These are phyloP conservation scores for Aspergillus kassunensis DNA, from an alignment of 495 filamentous ascomycete species.

Conservation along the genomic window DNA sequence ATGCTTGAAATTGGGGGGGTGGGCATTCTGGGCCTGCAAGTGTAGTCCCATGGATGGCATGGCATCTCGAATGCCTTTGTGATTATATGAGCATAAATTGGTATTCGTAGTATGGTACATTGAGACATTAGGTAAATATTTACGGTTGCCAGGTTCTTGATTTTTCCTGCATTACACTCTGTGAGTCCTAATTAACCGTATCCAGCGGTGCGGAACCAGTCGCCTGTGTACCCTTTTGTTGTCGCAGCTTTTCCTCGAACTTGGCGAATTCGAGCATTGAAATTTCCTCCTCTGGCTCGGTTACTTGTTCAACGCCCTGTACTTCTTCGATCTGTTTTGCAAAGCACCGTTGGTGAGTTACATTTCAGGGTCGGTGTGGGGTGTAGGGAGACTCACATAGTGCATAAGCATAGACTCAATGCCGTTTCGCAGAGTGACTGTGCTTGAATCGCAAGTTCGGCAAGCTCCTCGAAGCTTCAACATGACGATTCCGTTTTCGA, in stretches of 20 bases:
- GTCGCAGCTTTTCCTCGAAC: conserved; percentile 90
- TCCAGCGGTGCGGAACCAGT: conserved; percentile 61
- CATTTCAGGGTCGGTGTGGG: conserved; percentile 40
- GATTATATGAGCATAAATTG: not conserved
- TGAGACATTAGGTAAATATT: not conserved
- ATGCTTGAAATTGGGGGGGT: too few relatives aligned
- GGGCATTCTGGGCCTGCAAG: too few relatives aligned
- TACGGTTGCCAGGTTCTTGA: too few relatives aligned
- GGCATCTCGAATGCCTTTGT: too few relatives aligned
- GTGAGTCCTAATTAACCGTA: conserved; percentile 45
- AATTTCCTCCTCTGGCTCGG: conserved; percentile 90
- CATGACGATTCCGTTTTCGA: conserved; percentile 77
- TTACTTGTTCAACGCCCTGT: conserved; percentile 81
- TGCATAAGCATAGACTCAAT: conserved; percentile 98
- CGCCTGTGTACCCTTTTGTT: conserved; percentile 62
- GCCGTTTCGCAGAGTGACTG: conserved; percentile 90
- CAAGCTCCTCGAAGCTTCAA: conserved; percentile 91
- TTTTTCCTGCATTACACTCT: not conserved
- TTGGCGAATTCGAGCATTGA: conserved; percentile 86
- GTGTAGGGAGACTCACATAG: conserved; percentile 49
- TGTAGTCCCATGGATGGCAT: too few relatives aligned
- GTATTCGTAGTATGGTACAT: not conserved
- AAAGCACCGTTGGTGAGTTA: conserved; percentile 15
- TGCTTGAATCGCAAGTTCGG: conserved; percentile 92
- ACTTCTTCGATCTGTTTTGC: conserved; percentile 85